phyloP scores from a whole-genome alignment of 1,284 basidiomycete species.

The Ganoderma boninense region DNA sequence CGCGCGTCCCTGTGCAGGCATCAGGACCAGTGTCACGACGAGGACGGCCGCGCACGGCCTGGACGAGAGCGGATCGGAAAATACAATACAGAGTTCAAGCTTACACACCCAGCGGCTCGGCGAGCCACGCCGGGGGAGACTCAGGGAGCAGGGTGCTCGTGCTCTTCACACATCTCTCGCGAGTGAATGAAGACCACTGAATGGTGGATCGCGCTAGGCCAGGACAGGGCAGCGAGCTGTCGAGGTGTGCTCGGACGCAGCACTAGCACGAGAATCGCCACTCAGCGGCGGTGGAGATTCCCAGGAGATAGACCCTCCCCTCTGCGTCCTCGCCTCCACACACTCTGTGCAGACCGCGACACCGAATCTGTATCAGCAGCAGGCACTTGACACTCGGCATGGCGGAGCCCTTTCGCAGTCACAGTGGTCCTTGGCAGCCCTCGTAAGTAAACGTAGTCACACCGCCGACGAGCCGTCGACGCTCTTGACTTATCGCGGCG shows the following conservation, averaged over 20 bases:
- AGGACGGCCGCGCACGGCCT: neutral
- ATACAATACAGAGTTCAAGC: neutral
- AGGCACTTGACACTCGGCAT: neutral
- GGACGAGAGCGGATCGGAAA: neutral
- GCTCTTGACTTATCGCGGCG: neutral
- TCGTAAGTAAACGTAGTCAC: neutral
- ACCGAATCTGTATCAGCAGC: slow-evolving; percentile 24
- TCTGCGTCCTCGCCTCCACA: slow-evolving; percentile 10
- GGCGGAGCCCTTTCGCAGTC: slow-evolving; percentile 1
- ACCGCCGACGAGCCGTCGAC: neutral
- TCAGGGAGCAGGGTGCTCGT: neutral
- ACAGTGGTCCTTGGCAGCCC: neutral
- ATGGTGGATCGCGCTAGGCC: neutral
- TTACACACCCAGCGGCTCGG: slow-evolving; percentile 10
- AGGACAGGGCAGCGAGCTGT: slow-evolving; percentile 8
- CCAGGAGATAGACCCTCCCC: slow-evolving; percentile 27
- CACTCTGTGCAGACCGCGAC: slow-evolving; percentile 19
- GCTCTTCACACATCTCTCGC: neutral
- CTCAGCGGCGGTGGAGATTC: slow-evolving; percentile 29
- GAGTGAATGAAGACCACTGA: neutral
- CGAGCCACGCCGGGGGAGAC: slow-evolving; percentile 12
- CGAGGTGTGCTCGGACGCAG: slow-evolving; percentile 1
- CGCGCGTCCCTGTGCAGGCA: neutral
- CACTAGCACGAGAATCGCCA: neutral
- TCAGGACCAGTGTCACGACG: neutral